phyloP scores from a whole-genome alignment of 2,329 filamentous ascomycete genomes.

The Ampelomyces quisqualis region DNA sequence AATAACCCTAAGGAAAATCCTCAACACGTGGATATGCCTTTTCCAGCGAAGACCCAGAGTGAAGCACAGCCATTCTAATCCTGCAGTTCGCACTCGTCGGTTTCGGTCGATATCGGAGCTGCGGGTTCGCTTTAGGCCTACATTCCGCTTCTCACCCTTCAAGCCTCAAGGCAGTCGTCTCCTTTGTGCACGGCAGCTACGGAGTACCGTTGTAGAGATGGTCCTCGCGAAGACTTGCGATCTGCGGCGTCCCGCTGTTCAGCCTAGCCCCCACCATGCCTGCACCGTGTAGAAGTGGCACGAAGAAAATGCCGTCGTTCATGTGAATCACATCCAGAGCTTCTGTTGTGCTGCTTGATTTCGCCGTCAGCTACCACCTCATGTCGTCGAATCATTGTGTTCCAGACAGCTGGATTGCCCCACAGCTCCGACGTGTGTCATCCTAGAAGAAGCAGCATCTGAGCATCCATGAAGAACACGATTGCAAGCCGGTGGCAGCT shows the following conservation, averaged over 20 bases:
- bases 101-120: constrained; percentile 39
- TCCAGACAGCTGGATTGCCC: constrained; percentile 18
- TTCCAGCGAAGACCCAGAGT: constrained; percentile 40
- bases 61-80: constrained; percentile 45
- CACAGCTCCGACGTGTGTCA: constrained; percentile 20
- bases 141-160: constrained; percentile 19
- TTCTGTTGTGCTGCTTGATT: constrained; percentile 8
- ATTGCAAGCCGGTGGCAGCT: too few relatives aligned
- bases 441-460: constrained; percentile 19
- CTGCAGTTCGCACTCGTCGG: constrained; percentile 40
- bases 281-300: constrained; percentile 12
- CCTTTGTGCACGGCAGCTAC: too few relatives aligned
- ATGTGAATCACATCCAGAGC: constrained; percentile 4
- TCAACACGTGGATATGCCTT: constrained; percentile 29
- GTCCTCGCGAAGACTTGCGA: too few relatives aligned
- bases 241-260: constrained; percentile 9
- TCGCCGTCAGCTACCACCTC: constrained; percentile 11
- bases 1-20: constrained; percentile 31
- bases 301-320: constrained; percentile 14
- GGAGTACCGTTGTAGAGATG: too few relatives aligned
- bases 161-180: too few relatives aligned
- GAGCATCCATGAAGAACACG: too few relatives aligned
- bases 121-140: constrained; percentile 46
- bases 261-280: constrained; percentile 6
- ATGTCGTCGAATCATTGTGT: constrained; percentile 9